Evolutionary conservation across 257 asterid genomes (phyloP), one percentile per base, ranked within the genome.

Genomic region (Solanum chmielewskii): DNA sequence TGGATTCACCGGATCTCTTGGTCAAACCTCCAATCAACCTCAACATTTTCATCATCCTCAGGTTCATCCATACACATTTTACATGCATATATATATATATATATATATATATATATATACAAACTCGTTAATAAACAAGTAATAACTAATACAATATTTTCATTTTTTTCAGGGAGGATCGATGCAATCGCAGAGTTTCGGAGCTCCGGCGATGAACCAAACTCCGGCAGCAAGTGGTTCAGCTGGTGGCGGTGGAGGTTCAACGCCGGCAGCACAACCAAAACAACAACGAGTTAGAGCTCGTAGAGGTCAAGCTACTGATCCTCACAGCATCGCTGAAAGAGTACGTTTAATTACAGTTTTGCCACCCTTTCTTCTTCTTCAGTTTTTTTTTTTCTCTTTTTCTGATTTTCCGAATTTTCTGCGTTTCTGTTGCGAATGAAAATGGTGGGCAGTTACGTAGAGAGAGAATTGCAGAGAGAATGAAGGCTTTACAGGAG

Each of bases 251-350:
- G 70, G 31, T 62, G 70, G 15, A 62, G 70, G 70, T 8, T 86
- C 60, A 21, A 86, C 88, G 3, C 69, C 93, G n/a, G 93, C 88
- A 25, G 94, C 89, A 25, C 98, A 92, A 93, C 98, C 99, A 69
- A 92, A 95, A 64, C 99, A 94, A 93, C 94, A 92, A 91, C 91
- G 98, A 89, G 98, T 94, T 71, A 93, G 99, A 92, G 99, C 99
- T 35, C 93, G 99, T 59, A 93, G 99, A 92, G 99, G 99, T 82
- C 99, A 96, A 91, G 99, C 99, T 7, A 96, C 99, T 27, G 99
- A 96, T 89, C 99, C 99, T 44, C 99, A 96, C 92, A 96, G 99
- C 91, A 95, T 96, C 59, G 98, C 99, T 49, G 99, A 96, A 90
- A 90, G 99, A 90, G 99, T 96, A 87, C 73, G 96, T 91, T 78